These are phyloP conservation scores for Didymella pinodella DNA, from an alignment of 2,329 filamentous ascomycete species.

Conservation along the genomic window DNA sequence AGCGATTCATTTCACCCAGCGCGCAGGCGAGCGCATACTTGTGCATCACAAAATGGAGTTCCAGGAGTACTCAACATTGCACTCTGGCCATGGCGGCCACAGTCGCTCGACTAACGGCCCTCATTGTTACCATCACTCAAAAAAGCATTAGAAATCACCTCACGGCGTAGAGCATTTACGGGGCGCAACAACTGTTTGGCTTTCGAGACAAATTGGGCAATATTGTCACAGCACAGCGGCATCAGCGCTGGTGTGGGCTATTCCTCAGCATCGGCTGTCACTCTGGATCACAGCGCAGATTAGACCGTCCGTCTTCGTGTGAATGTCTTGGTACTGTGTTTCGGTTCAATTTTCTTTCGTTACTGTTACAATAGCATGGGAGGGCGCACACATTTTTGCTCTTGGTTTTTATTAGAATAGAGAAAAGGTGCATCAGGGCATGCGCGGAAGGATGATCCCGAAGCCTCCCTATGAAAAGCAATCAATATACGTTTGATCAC, in stretches of 20 bases:
- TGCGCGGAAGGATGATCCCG: constrained; percentile 5
- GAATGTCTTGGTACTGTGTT: constrained; percentile 20
- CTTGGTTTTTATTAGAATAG: constrained; percentile 18
- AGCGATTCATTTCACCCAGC: constrained; percentile 28
- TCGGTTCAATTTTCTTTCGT: constrained; percentile 1
- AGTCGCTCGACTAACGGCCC: constrained; percentile 32
- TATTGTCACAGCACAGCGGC: constrained; percentile 24
- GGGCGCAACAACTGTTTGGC: constrained; percentile 37
- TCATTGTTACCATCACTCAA: constrained; percentile 27
- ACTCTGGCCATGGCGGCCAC: constrained; percentile 27
- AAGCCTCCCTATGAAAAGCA: constrained; percentile 23
- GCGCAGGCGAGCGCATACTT: constrained; percentile 25
- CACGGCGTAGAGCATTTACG: constrained; percentile 44
- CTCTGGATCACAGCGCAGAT: constrained; percentile 32
- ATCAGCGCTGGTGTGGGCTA: constrained; percentile 19
- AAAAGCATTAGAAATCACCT: constrained; percentile 49
- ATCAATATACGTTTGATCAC: constrained; percentile 27
- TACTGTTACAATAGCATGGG: constrained; percentile 20
- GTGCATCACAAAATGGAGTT: constrained; percentile 46
- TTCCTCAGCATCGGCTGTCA: constrained; percentile 32
- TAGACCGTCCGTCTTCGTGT: constrained; percentile 29
- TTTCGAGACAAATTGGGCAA: constrained; percentile 22
- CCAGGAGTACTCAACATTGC: constrained; percentile 26
- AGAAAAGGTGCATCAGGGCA: constrained; percentile 22
- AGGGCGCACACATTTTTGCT: constrained; percentile 12